Evolutionary conservation across 2,329 filamentous ascomycete species (phyloP), one percentile per base, ranked within the genome.

Genomic region (Bisporella sp.): DNA sequence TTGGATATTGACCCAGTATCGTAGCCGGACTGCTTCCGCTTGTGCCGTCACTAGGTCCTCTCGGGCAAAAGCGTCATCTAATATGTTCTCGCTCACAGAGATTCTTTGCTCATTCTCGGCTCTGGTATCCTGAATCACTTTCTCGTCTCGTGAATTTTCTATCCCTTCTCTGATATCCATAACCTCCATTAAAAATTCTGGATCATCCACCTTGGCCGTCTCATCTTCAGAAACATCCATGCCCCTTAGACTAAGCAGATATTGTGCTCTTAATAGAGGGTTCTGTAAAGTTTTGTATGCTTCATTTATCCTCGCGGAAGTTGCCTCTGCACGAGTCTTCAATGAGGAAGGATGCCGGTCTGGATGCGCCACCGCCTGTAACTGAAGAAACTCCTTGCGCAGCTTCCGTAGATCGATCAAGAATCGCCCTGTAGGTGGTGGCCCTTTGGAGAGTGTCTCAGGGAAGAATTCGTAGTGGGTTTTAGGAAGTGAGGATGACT

Each of bases 401-500:
- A 97, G 79, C 12, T 78, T 73, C 51, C 77, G 74, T 9, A 79
- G 66, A 66, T 95, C 77, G 63, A 97, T 81, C 11, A 74, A 69
- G 75, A 97, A 99, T 52, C 82, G 76, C 0, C 90, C 85, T 0
- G 64, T 49, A 0, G 92, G 92, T 0, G 93, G 93, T 1, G 89
- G 87, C 2, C 92, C 92, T 1, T 68, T 48, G 0, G 90, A 81
- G 4, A 96, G 77, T 3, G 90, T 87, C 32, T 78, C 66, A 1
- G 91, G 90, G 74, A 99, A 99, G 70, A 97, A 81, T 50, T 84
- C 81, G 77, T 96, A 97, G 75, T 92, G 81, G 49, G 84, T 89
- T 57, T 70, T 60, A 4, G 66, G 53, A 6, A 49, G 42, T 9
- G 13, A 11, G 42, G 42, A 21, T 21, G 21, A 21, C 21, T 21